Base-by-base conservation (phyloP, 2,329 filamentous ascomycete species). In the Microcera coccophila region DNA sequence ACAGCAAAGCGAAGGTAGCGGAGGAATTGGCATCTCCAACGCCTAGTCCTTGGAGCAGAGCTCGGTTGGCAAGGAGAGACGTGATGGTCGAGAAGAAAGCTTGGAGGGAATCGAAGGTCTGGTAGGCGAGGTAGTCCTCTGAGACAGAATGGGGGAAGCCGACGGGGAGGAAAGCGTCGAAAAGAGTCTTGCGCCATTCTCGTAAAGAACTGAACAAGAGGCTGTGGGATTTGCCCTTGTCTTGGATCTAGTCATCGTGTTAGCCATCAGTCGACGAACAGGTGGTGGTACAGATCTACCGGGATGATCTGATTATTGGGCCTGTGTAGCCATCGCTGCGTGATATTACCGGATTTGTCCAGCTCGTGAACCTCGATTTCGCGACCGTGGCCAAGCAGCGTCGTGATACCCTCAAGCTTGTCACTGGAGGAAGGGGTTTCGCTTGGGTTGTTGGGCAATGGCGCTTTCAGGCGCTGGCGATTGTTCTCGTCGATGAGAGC, bases 71-170 rank as follows among this genome's bases (percentile, higher is more conserved):
- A 15, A 96, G 73, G 12, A 95, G 74, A 3, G 82, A 80, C 5
- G 85, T 86, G 58, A 93, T 90, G 38, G 86, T 87, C 33, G 84
- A 89, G 41, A 85, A 87, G 65, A 93, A 91, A 20, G 87, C 87
- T 66, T 93, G 87, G 2, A 91, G 74, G 0, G 87, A 90, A 67
- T 93, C 87, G 58, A 71, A 82, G 36, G 72, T 73, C 56, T 76
- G 83, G 63, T 79, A 94, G 69, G 84, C 75, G 4, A 89, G 72
- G 65, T 96, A 96, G 65, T 96, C 90, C 12, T 79, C 71, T 2
- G 85, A 91, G 21, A 96, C 90, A 37, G 84, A 93, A 53, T 90
- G 79, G 1, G 90, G 90, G 64, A 85, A 96, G n/a, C 90, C 90
- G 2, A 86, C 82, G 1, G 90, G 90, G 1, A 95, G 74, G 61